phyloP scores from a whole-genome alignment of 345 rosid species.

The Orychophragmus violaceus region DNA sequence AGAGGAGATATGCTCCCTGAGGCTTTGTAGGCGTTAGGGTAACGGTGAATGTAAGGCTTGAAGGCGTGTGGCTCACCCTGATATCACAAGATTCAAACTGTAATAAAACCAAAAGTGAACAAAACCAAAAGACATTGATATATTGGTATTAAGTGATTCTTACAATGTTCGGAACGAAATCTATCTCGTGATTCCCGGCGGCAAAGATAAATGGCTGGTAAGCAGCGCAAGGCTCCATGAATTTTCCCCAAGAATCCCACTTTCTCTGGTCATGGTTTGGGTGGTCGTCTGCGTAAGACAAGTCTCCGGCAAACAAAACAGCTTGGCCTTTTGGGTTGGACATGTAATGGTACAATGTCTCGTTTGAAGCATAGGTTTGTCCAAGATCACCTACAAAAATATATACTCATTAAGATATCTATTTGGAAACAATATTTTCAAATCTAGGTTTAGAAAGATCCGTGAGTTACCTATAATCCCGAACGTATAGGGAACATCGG shows the following conservation, averaged over 20 bases:
- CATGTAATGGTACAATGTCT: slow-evolving; percentile 43
- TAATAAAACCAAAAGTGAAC: neutral
- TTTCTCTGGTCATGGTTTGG: slow-evolving; percentile 37
- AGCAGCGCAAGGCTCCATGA: slow-evolving; percentile 40
- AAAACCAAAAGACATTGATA: neutral
- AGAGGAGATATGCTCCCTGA: slow-evolving; percentile 40
- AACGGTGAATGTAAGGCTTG: slow-evolving; percentile 35
- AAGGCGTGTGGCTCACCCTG: slow-evolving; percentile 35
- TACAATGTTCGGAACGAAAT: slow-evolving; percentile 37
- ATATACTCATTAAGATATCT: neutral
- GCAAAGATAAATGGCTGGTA: slow-evolving; percentile 51
- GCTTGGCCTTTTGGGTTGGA: slow-evolving; percentile 43
- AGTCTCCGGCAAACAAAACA: slow-evolving; percentile 41
- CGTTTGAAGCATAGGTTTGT: slow-evolving; percentile 44
- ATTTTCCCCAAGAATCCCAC: slow-evolving; percentile 49
- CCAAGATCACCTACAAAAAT: slow-evolving; percentile 46
- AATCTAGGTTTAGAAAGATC: neutral
- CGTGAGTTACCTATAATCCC: slow-evolving; percentile 50
- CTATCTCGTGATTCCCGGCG: slow-evolving; percentile 46
- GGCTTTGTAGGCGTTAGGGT: slow-evolving; percentile 32
- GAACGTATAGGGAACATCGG: slow-evolving; percentile 61
- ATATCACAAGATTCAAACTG: neutral
- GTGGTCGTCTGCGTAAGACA: slow-evolving; percentile 45
- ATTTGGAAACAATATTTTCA: neutral
- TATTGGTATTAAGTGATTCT: neutral